Percentiles rank a stretch among this genome's conserved stretches.
phyloP scores from a whole-genome alignment of 2,329 filamentous ascomycete species.

The Moelleriella libera region DNA sequence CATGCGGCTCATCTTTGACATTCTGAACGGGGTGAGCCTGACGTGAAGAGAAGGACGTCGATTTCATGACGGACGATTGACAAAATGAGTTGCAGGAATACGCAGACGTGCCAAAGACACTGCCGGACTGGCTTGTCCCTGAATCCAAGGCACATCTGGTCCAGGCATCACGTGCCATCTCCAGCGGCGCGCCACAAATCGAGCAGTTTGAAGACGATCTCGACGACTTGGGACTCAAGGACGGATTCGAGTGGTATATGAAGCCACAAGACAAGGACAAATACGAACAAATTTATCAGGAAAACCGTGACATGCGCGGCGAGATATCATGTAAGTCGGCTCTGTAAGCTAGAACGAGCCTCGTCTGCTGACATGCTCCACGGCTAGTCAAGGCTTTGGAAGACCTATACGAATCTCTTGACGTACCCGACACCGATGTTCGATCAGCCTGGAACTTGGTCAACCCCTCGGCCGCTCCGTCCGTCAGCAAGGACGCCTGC shows the following conservation, averaged over 20 bases:
- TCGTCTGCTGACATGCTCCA: not conserved
- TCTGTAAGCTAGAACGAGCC: not conserved
- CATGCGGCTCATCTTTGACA: slow-evolving; percentile 94
- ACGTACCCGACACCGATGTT: slow-evolving; percentile 63
- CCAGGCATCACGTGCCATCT: slow-evolving; percentile 67
- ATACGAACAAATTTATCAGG: slow-evolving; percentile 94
- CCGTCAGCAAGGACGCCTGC: slow-evolving; percentile 88
- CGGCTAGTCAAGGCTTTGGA: slow-evolving; percentile 57
- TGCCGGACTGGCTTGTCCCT: slow-evolving; percentile 94
- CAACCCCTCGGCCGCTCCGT: slow-evolving; percentile 70
- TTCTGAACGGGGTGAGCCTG: slow-evolving; percentile 70
- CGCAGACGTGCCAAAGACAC: slow-evolving; percentile 65
- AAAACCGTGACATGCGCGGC: slow-evolving; percentile 76
- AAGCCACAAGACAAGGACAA: slow-evolving; percentile 78
- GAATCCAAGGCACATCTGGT: slow-evolving; percentile 89
- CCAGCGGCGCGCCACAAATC: slow-evolving; percentile 67
- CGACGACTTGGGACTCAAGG: slow-evolving; percentile 73
- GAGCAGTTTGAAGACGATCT: slow-evolving; percentile 74
- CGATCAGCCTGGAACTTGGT: slow-evolving; percentile 94
- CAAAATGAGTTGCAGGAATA: slow-evolving; percentile 50
- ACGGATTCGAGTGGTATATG: slow-evolving; percentile 99
- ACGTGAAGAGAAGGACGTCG: not conserved
- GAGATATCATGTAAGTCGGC: slow-evolving; percentile 57
- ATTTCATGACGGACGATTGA: too few relatives aligned
- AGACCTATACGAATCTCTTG: slow-evolving; percentile 72